Evolutionary conservation across 2,329 filamentous ascomycete genomes (phyloP).

Genomic region (Fusarium circinatum): DNA sequence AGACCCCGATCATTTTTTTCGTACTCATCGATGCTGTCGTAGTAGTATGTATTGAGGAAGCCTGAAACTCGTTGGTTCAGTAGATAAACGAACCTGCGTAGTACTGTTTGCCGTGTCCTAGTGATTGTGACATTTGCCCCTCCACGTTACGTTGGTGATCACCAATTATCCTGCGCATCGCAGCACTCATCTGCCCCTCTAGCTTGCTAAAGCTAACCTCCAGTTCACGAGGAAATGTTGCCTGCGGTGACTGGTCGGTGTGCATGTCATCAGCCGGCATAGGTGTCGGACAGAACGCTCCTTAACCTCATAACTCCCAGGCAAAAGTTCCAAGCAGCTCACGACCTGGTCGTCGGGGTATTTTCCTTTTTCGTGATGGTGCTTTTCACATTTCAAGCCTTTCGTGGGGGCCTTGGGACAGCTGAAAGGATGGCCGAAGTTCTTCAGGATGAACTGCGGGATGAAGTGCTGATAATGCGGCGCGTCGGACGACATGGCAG

Average conservation of each 20-base stretch:
- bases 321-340: neutral
- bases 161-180: neutral
- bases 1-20: rapidly evolving
- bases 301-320: rapidly evolving
- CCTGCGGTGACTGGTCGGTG: neutral
- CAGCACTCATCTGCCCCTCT: rapidly evolving
- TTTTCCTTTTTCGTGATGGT: neutral
- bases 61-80: neutral
- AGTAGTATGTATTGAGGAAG: neutral
- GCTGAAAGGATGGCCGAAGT: neutral
- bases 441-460: neutral
- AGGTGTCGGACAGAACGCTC: neutral
- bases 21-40: neutral
- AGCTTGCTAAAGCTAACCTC: neutral
- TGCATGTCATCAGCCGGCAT: neutral
- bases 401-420: neutral
- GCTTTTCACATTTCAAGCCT: neutral
- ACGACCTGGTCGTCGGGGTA: neutral
- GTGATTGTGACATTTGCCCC: neutral
- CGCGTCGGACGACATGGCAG: neutral
- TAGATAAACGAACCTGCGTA: neutral
- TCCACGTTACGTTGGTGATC: neutral
- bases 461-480: neutral
- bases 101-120: neutral
- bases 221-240: neutral